Evolutionary conservation across 2,329 filamentous ascomycete species (phyloP).

Genomic region (Trichoderma afroharzianum): DNA sequence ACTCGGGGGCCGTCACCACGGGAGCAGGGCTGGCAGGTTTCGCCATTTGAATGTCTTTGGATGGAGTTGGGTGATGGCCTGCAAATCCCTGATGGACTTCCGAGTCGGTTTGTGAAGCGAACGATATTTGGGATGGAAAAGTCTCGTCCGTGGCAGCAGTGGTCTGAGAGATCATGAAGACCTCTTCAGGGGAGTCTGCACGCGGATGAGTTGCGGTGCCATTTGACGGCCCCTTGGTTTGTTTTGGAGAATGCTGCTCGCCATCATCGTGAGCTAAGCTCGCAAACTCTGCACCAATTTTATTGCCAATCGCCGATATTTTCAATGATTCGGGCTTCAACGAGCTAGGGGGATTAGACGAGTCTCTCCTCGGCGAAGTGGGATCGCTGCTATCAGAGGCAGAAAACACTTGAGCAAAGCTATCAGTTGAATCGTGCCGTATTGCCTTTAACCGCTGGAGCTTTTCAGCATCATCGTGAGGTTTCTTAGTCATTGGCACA

Average conservation of each 20-base stretch:
- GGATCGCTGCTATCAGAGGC: constrained; percentile 46
- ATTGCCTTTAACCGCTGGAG: constrained; percentile 23
- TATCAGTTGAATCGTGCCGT: constrained; percentile 57
- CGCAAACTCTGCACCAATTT: constrained; percentile 39
- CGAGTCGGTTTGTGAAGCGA: constrained; percentile 29
- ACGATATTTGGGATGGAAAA: constrained; percentile 31
- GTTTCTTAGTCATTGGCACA: constrained; percentile 42
- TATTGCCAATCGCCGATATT: constrained; percentile 26
- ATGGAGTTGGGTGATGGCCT: constrained; percentile 15
- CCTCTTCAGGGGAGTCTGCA: constrained; percentile 36
- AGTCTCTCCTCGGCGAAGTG: constrained; percentile 17
- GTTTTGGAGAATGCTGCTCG: constrained; percentile 25
- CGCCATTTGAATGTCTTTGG: constrained; percentile 20
- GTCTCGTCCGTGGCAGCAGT: constrained; percentile 37
- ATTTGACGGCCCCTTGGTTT: constrained; percentile 7
- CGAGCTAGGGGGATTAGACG: constrained; percentile 22
- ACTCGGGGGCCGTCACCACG: constrained; percentile 29
- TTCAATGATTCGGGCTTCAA: constrained; percentile 29
- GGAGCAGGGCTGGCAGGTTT: constrained; percentile 28
- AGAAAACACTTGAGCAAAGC: constrained; percentile 56
- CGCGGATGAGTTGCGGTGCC: background rate
- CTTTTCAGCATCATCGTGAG: constrained; percentile 27
- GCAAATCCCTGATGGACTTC: constrained; percentile 20
- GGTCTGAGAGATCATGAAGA: constrained; percentile 47
- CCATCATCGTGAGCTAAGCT: constrained; percentile 46